Evolutionary conservation across 352 stramenopile species (phyloP).

Genomic region (Aphanomyces stellatus): DNA sequence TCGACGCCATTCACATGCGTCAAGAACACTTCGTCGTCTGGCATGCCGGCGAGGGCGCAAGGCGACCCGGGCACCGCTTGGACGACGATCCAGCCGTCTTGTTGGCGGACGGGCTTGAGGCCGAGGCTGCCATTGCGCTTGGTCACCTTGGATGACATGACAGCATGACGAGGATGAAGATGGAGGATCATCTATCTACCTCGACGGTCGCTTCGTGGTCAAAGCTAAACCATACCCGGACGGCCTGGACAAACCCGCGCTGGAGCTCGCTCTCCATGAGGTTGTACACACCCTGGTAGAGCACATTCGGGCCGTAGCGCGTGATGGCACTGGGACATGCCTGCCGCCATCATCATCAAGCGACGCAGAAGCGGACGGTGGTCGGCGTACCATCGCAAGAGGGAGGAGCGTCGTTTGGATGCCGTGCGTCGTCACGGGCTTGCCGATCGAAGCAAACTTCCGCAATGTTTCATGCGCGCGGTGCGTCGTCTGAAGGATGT

Average conservation of each 20-base stretch:
- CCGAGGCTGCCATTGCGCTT: conserved; percentile 60
- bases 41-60: conserved; percentile 64
- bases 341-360: neutral
- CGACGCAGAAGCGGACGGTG: neutral
- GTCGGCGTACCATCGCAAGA: conserved; percentile 29
- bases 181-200: neutral
- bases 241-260: conserved; percentile 50
- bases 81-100: conserved; percentile 69
- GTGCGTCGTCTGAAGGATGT: conserved; percentile 54
- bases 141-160: conserved; percentile 28
- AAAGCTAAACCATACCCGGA: conserved; percentile 75
- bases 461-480: conserved; percentile 58
- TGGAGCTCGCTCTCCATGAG: conserved; percentile 40
- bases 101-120: conserved; percentile 59
- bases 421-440: conserved; percentile 57
- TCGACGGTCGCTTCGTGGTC: conserved; percentile 70
- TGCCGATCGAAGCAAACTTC: conserved; percentile 40
- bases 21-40: conserved; percentile 61
- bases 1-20: conserved; percentile 74
- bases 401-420: conserved; percentile 56
- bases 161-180: neutral
- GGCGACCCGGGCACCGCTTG: conserved; percentile 55
- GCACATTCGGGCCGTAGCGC: conserved; percentile 37
- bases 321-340: conserved; percentile 55
- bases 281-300: conserved; percentile 59